phyloP scores from a whole-genome alignment of 176 grass and related monocot genomes.

The Aegilops sharonensis region DNA sequence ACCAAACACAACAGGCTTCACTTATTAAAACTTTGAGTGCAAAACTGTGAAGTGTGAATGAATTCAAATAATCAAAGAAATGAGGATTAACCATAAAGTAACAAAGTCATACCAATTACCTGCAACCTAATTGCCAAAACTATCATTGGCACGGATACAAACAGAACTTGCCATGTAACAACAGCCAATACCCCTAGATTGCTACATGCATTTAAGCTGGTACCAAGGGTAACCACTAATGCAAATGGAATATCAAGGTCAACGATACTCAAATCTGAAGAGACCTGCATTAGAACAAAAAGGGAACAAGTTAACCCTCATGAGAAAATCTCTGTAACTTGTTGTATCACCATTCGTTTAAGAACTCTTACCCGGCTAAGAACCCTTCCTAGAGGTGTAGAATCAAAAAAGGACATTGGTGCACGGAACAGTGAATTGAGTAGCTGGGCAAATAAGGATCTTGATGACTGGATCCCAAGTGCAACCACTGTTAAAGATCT shows the following conservation, averaged over 20 bases:
- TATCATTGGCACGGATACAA: slow-evolving; percentile 68
- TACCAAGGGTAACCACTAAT: slow-evolving; percentile 46
- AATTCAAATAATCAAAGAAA: slow-evolving; percentile 12
- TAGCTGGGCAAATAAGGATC: slow-evolving; percentile 80
- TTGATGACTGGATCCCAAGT: slow-evolving; percentile 75
- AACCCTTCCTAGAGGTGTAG: slow-evolving; percentile 89
- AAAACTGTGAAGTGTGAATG: background rate
- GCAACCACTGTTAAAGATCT: slow-evolving; percentile 53
- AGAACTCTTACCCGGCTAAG: slow-evolving; percentile 75
- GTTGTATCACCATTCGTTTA: background rate
- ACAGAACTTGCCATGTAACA: slow-evolving; percentile 95
- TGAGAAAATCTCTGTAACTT: background rate
- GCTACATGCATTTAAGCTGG: slow-evolving; percentile 64
- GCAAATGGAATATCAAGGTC: slow-evolving; percentile 89
- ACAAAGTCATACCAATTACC: slow-evolving; percentile 32
- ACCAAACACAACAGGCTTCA: slow-evolving; percentile 20
- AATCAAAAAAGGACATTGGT: slow-evolving; percentile 93
- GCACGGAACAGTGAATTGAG: slow-evolving; percentile 73
- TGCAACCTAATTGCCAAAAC: slow-evolving; percentile 68
- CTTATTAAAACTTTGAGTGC: background rate
- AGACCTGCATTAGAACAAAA: slow-evolving; percentile 58
- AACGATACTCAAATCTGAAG: slow-evolving; percentile 76
- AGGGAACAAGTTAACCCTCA: background rate
- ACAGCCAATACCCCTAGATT: slow-evolving; percentile 81
- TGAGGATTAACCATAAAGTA: background rate